Evolutionary conservation across 2,329 filamentous ascomycete species (phyloP), one percentile per base, ranked within the genome.

Genomic region (Penicillium sp.): DNA sequence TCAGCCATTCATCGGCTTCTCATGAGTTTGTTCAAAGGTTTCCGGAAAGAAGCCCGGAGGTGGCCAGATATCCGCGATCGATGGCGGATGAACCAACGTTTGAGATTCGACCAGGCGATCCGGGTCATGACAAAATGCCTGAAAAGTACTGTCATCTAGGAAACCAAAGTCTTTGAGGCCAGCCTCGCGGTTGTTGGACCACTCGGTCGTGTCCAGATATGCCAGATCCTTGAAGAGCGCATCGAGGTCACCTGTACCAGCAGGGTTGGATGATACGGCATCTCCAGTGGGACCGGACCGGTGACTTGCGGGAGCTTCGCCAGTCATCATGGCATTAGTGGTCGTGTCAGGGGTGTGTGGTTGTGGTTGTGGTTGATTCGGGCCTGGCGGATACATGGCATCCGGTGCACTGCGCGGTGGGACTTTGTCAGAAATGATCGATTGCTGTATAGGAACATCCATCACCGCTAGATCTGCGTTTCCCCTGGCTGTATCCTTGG

Each of bases 171-270:
- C 72, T 48, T 68, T 72, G 27, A 74, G 56, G 0, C 66, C 69
- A 23, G 71, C 69, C 53, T 72, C 67, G 42, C 72, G 68, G 48
- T 64, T 72, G 27, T 57, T 68, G 1, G 70, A 63, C 72, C 72
- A 74, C 46, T 74, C 71, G 24, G 69, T 74, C 4, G 71, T 74
- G 49, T 74, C 72, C 6, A 75, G 65, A 57, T 75, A 71, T 29
- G 72, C 72, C 41, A 75, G 64, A 38, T 75, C 72, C 49, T 73
- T 69, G 55, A 75, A 75, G 27, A 75, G 71, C 6, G 71, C 69
- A 47, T 75, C 72, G 13, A 75, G 60, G 29, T 73, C 69, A 23
- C 58, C 52, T 29, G 48, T 57, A 15, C 54, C 25, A 33, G 52
- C 29, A 23, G 50, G 24, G 15, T 48, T 44, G 9, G 47, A 39